Evolutionary conservation across 108 stramenopile species (phyloP), one percentile per base, ranked within the genome.

Genomic region (Nannochloropsis gaditana): DNA sequence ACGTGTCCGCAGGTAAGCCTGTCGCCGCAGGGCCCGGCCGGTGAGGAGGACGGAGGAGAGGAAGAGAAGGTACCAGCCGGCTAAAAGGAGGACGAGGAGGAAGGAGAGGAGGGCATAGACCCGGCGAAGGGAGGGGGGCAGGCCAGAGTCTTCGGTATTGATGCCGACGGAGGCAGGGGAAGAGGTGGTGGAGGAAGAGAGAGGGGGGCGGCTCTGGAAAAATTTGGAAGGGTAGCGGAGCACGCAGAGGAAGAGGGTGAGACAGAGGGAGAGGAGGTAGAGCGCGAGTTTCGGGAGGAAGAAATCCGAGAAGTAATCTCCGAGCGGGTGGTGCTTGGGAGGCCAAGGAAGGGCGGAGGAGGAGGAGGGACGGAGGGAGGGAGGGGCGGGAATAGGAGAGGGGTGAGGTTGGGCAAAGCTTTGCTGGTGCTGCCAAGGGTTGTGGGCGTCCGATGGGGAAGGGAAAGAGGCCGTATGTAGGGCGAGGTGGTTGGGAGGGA

Each of bases 241-340:
- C 3, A n/a, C 59, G 59, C 59, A 73, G 59, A 73, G 59, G 59
- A 3, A 73, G 59, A n/a, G 15, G 59, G n/a, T 73, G 59, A 73
- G 59, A 73, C 19, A 73, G 59, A 73, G 59, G 59, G 59, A 73
- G 59, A 73, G 59, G 59, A 73, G 2, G 59, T 73, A 73, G 59
- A 73, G 6, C 15, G 59, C 15, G 8, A 8, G n/a, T n/a, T 73
- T 73, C 1, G 59, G 59, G 59, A 73, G 59, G 59, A 73, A 73
- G n/a, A 73, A 73, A 8, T 73, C 59, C 59, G 59, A 15, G 59
- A 73, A 73, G n/a, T 73, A 73, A 2, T 73, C 59, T 15, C 59
- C 59, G 5, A 73, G 59, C 10, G 91, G 90, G 41, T 93, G 92
- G 79, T 93, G 94, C 43, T 93, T 91, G 44, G 93, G 89, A 10